A percentile compares a stretch with the other conserved stretches of the same genome.
phyloP scores from a whole-genome alignment of 345 rosid genomes.

The Balakata baccata region DNA sequence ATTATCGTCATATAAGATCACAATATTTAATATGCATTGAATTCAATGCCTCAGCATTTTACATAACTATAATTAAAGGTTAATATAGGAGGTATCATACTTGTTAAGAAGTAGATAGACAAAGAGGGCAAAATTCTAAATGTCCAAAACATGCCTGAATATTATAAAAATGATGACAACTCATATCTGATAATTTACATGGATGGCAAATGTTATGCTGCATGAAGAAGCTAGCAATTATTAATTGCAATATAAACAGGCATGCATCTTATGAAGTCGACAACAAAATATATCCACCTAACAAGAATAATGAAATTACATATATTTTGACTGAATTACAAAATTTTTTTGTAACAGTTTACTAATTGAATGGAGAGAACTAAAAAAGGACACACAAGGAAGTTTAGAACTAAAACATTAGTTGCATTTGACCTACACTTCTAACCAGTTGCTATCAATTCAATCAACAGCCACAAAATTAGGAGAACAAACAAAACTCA shows the following conservation, averaged over 20 bases:
- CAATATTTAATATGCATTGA: not conserved
- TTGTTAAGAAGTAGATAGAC: not conserved
- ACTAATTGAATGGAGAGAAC: not conserved
- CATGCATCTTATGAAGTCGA: not conserved
- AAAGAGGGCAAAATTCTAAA: too few species aligned
- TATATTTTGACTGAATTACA: not conserved
- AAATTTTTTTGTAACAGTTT: not conserved
- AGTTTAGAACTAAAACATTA: not conserved
- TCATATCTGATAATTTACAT: not conserved
- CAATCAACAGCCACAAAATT: not conserved
- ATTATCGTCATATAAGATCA: not conserved
- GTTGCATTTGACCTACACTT: not conserved
- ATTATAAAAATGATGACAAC: not conserved
- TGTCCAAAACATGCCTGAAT: not conserved
- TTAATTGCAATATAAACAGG: not conserved
- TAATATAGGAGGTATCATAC: not conserved
- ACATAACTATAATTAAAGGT: not conserved
- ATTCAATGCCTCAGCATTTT: not conserved
- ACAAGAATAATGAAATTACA: not conserved
- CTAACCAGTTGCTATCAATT: not conserved
- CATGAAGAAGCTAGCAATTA: not conserved
- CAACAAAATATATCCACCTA: constrained; percentile 2
- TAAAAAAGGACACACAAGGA: not conserved
- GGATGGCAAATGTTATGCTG: not conserved
- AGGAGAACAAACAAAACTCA: not conserved